Evolutionary conservation across 176 grass and related monocot genomes (phyloP), one percentile per base, ranked within the genome.

Genomic region (Aegilops sharonensis): DNA sequence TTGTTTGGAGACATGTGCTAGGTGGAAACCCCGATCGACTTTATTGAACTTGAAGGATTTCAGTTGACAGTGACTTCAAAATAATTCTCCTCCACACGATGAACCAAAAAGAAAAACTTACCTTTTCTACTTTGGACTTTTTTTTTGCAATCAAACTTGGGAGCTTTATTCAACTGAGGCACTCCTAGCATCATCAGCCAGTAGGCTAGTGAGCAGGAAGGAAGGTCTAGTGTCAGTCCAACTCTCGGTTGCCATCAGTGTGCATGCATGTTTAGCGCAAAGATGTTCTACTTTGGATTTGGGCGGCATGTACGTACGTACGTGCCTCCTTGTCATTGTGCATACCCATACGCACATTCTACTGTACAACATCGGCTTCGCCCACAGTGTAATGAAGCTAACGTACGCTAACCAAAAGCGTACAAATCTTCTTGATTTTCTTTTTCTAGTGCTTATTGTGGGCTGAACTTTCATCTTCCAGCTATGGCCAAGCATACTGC

Each of bases 11-110:
- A 69, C 20, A 81, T 75, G 18, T 47, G 60, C 59, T 42, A n/a
- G 75, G 29, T 89, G 76, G 57, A 85, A 85, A 74, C 18, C 5
- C 30, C 30, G 30, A 31, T 3, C 59, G 77, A 81, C 77, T 48
- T 75, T 45, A 11, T 29, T 5, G 25, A 32, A 20, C 23, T 39
- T 27, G 2, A 29, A 6, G 21, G 27, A 36, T 77, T 83, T 83
- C 60, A 68, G 56, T 79, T 2, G 84, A 78, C 60, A 79, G n/a
- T 10, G 66, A 79, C 80, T 3, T 5, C 25, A 52, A 27, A 83
- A 45, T 5, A 83, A 67, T 7, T 45, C 20, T 79, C 25, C 21
- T 68, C 75, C 80, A 48, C 85, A 11, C 57, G 43, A 30, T 67
- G 62, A 76, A 32, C 59, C 48, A 47, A 75, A 72, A 29, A 1